Base-by-base conservation (phyloP, 345 rosid genomes). In the Lepidium sativum region DNA sequence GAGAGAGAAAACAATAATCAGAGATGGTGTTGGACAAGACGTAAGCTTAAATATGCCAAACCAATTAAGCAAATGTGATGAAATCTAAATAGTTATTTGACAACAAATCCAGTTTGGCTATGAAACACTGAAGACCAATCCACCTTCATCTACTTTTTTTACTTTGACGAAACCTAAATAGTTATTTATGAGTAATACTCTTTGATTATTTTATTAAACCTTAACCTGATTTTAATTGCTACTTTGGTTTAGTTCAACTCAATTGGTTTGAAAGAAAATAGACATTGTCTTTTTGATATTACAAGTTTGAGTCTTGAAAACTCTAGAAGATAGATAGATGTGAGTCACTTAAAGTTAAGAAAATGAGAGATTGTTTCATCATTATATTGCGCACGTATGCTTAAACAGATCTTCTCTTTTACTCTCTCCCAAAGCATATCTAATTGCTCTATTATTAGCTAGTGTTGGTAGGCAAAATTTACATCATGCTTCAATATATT, bases 401-500 rank as follows among this genome's bases (percentile, higher is more conserved):
- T 23, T 32, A 41, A 15, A 33, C 21, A 44, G 8, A 54, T 31
- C 54, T 48, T 39, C 11, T 51, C 20, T 38, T 6, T 49, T 0
- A 13, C 45, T 41, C 2, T 39, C 9, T 10, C 9, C 10, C 25
- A 44, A 33, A 54, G 20, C 47, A 56, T 27, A 48, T 63, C 54
- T 70, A 54, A 6, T 54, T 35, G 45, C 48, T 55, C 16, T 21
- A 16, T 45, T 35, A 12, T 33, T 64, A 65, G 31, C 5, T 27
- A 5, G 76, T 65, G 70, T 72, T 72, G 76, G 66, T 72, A 65
- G 76, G 76, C 76, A 64, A 57, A 58, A 40, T 16, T 72, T 50
- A 41, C 76, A 72, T 72, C 71, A 57, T 33, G 23, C 60, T 50
- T 49, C 41, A 33, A 32, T 9, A 20, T 39, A 50, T 40, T 59